A percentile compares a stretch with the other conserved stretches of the same genome.
These are phyloP conservation scores for Colletotrichum musicola DNA, from an alignment of 2,329 filamentous ascomycete genomes.

Conservation along the genomic window DNA sequence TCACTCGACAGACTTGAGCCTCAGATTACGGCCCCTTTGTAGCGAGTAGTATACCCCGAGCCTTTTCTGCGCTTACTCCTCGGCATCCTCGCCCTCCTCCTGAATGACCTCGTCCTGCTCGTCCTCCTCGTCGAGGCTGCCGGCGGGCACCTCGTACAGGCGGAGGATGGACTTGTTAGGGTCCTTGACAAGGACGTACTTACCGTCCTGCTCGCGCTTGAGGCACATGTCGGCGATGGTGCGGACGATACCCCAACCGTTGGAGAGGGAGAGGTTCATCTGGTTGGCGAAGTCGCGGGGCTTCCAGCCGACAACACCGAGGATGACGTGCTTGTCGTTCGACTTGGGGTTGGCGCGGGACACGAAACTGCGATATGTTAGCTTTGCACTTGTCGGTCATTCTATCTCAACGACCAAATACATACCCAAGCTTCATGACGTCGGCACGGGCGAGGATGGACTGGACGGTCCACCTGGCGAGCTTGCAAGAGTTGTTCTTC, in stretches of 20 bases:
- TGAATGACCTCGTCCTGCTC: constrained; percentile 74
- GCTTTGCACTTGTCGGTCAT: constrained; percentile 15
- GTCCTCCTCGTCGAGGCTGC: constrained; percentile 91
- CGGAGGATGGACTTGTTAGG: constrained; percentile 97
- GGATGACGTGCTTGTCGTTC: constrained; percentile 93
- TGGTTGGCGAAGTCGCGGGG: constrained; percentile 95
- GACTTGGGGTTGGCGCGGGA: constrained; percentile 93
- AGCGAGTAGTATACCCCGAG: not conserved
- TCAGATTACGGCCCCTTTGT: not conserved
- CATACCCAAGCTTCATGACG: constrained; percentile 96
- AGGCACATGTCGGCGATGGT: constrained; percentile 97
- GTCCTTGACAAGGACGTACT: constrained; percentile 88
- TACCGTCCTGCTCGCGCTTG: constrained; percentile 77
- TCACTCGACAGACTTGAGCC: not conserved
- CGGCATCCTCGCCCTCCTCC: constrained; percentile 55
- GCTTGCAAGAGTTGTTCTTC: constrained; percentile 99
- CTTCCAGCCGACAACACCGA: constrained; percentile 98
- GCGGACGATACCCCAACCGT: constrained; percentile 98
- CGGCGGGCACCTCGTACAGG: constrained; percentile 88
- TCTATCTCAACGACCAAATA: constrained; percentile 41
- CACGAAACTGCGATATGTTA: constrained; percentile 78
- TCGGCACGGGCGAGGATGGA: constrained; percentile 97
- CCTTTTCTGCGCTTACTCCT: constrained; percentile 46
- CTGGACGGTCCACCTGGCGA: constrained; percentile 97
- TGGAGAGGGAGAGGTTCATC: constrained; percentile 97